These are phyloP conservation scores for Tylopilus sp. DNA, from an alignment of 1,284 basidiomycete species.

Conservation along the genomic window DNA sequence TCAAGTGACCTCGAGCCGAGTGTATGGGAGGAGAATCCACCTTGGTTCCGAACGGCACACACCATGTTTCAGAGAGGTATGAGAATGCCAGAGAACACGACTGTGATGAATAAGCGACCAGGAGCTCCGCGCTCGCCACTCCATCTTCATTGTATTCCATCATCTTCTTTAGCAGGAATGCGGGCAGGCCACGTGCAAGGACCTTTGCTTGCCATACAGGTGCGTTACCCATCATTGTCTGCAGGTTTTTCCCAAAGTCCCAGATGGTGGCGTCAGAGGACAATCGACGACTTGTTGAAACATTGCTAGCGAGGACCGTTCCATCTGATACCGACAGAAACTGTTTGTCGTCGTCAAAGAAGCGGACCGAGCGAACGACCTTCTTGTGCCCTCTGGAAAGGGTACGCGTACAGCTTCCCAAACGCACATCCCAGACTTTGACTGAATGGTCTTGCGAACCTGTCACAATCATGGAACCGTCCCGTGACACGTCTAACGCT, in stretches of 20 bases:
- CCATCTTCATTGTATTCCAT: background rate
- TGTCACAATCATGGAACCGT: constrained; percentile 21
- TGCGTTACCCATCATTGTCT: constrained; percentile 11
- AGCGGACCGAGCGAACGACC: constrained; percentile 26
- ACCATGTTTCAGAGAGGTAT: constrained; percentile 11
- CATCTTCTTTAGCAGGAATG: constrained; percentile 13
- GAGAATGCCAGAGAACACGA: constrained; percentile 21
- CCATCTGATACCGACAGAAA: constrained; percentile 18
- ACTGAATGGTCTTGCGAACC: constrained; percentile 37
- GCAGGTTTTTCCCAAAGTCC: constrained; percentile 9
- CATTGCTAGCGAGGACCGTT: constrained; percentile 6
- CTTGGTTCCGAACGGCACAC: constrained; percentile 11
- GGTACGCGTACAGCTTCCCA: constrained; percentile 27
- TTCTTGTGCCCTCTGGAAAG: constrained; percentile 27
- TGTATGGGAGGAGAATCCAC: constrained; percentile 13
- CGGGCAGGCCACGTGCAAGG: constrained; percentile 14
- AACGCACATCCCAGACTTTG: constrained; percentile 29
- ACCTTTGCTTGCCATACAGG: constrained; percentile 20
- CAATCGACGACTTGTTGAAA: constrained; percentile 13
- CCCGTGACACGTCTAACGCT: constrained; percentile 31
- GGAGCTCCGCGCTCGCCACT: background rate
- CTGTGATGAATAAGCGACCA: constrained; percentile 16
- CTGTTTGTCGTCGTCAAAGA: constrained; percentile 26
- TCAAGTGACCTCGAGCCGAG: background rate
- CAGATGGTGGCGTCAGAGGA: constrained; percentile 14